Conservation (phyloP, 2,329 filamentous ascomycete genomes). For the Phyllosticta citribraziliensis region DNA sequence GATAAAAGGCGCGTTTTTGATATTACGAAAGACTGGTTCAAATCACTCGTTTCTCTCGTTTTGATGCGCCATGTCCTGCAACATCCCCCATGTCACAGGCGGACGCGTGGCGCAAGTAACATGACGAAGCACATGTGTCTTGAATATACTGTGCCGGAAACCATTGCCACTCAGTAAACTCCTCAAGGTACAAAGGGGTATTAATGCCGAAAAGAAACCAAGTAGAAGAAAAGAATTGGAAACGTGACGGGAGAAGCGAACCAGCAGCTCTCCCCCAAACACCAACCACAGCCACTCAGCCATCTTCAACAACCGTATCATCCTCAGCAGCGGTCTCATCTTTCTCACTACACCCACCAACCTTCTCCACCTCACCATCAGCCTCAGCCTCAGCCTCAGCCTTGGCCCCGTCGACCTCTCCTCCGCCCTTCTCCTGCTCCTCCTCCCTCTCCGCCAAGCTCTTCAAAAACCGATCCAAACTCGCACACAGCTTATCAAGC, state of each 20-base stretch:
- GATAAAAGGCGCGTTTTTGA: too few species aligned
- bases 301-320: not conserved
- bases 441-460: not conserved
- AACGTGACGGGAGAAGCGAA: not conserved
- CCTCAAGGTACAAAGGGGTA: not conserved
- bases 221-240: not conserved
- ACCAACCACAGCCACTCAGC: not conserved
- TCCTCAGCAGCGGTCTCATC: not conserved
- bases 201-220: not conserved
- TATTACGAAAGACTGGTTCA: too few species aligned
- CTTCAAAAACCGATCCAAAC: conserved; percentile 35
- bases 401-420: not conserved
- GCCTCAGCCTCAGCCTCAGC: not conserved
- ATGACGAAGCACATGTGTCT: too few species aligned
- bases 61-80: too few species aligned
- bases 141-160: too few species aligned
- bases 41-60: too few species aligned
- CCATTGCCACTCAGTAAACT: not conserved
- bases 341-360: not conserved
- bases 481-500: conserved; percentile 55
- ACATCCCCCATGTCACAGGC: too few species aligned
- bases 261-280: not conserved
- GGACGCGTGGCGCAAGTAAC: too few species aligned
- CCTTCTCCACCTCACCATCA: not conserved
- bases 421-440: not conserved